A percentile compares a stretch with the other conserved stretches of the same genome.
phyloP scores from a whole-genome alignment of 306 rosid species.

The Senna siamea region DNA sequence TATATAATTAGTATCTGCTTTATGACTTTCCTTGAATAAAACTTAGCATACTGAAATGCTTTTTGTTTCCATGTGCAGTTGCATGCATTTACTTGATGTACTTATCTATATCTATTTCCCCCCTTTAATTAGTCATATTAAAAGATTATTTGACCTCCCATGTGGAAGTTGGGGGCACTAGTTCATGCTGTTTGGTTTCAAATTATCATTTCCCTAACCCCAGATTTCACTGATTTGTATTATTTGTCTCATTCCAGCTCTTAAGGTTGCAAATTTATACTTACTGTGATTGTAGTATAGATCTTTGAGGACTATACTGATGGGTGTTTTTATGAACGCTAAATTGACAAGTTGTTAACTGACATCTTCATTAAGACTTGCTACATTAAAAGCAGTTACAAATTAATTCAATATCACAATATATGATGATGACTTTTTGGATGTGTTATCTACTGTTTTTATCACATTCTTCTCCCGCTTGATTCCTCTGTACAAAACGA shows the following conservation, averaged over 20 bases:
- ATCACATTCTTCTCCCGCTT: neutral
- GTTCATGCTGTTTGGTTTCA: conserved; percentile 24
- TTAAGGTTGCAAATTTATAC: too few relatives aligned
- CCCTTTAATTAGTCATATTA: too few relatives aligned
- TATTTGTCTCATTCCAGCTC: too few relatives aligned
- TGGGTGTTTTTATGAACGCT: conserved; percentile 11
- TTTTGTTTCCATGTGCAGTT: too few relatives aligned
- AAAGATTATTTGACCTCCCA: too few relatives aligned
- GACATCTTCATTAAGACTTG: neutral
- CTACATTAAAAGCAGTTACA: conserved; percentile 4
- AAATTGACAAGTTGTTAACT: conserved; percentile 13
- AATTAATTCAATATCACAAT: conserved; percentile 17
- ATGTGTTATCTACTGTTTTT: neutral
- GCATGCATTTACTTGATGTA: too few relatives aligned
- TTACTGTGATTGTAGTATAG: too few relatives aligned
- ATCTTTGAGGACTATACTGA: too few relatives aligned
- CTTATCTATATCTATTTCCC: too few relatives aligned
- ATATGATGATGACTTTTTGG: conserved; percentile 3
- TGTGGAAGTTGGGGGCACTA: neutral
- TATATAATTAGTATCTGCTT: too few relatives aligned
- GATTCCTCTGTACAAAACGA: conserved; percentile 14
- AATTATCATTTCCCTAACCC: conserved; percentile 21
- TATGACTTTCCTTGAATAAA: too few relatives aligned
- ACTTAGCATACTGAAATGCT: too few relatives aligned
- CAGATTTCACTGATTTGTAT: conserved; percentile 12